A percentile compares a stretch with the other conserved stretches of the same genome.
phyloP scores from a whole-genome alignment of 345 rosid species.

The Moricandia arvensis region DNA sequence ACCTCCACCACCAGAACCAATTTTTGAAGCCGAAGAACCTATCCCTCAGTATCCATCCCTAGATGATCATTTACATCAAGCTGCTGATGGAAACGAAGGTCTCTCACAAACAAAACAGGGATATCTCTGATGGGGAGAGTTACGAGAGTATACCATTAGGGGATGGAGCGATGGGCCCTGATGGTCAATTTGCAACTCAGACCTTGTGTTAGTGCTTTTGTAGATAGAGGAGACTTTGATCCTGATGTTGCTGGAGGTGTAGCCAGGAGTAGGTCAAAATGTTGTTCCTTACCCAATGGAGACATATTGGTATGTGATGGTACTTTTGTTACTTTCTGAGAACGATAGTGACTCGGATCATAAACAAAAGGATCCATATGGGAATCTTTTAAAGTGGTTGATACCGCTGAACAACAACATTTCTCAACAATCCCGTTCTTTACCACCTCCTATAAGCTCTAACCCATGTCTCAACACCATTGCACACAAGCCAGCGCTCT shows the following conservation, averaged over 20 bases:
- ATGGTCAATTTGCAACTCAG: slow-evolving; percentile 41
- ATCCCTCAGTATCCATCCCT: slow-evolving; percentile 47
- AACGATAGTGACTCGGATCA: slow-evolving; percentile 38
- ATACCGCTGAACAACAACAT: slow-evolving; percentile 76
- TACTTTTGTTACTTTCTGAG: slow-evolving; percentile 25
- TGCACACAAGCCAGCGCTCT: slow-evolving; percentile 50
- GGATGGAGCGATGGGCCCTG: slow-evolving; percentile 48
- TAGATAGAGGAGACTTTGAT: slow-evolving; percentile 80
- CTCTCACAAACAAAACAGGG: slow-evolving; percentile 53
- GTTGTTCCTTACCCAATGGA: slow-evolving; percentile 74
- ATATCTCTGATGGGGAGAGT: slow-evolving; percentile 35
- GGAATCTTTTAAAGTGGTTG: slow-evolving; percentile 86
- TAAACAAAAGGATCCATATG: slow-evolving; percentile 60
- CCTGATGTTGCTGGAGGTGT: slow-evolving; percentile 72
- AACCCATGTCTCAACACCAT: slow-evolving; percentile 52
- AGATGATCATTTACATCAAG: slow-evolving; percentile 33
- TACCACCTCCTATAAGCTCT: slow-evolving; percentile 55
- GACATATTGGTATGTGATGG: slow-evolving; percentile 83
- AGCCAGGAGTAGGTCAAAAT: slow-evolving; percentile 24
- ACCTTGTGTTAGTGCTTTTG: slow-evolving; percentile 52
- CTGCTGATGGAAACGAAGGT: neutral
- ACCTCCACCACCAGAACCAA: slow-evolving; percentile 34
- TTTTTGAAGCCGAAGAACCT: slow-evolving; percentile 74
- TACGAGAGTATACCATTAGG: slow-evolving; percentile 30
- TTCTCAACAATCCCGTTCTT: slow-evolving; percentile 54